Percentiles rank a stretch among this genome's conserved stretches.
Conservation (phyloP, 352 stramenopile species). For the Phytopythium oedochilum region DNA sequence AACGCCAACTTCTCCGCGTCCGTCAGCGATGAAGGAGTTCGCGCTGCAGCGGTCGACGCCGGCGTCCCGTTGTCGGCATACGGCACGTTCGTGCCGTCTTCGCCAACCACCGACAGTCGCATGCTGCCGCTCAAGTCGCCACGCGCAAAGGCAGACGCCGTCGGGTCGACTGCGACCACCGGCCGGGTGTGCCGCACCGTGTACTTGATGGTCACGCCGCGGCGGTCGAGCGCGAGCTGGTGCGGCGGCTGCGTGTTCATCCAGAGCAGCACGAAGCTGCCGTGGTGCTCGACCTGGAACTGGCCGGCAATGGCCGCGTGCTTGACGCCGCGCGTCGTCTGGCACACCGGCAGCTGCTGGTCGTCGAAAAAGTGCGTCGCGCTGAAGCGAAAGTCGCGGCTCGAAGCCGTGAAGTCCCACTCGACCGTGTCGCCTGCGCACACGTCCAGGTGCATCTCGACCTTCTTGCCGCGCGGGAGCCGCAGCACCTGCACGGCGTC, state of each 20-base stretch:
- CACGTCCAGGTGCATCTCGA: constrained; percentile 84
- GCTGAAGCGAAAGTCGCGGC: constrained; percentile 55
- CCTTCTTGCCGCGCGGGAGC: constrained; percentile 51
- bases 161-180: constrained; percentile 1
- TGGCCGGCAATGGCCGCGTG: constrained; percentile 47
- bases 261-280: constrained; percentile 76
- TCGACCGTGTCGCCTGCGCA: constrained; percentile 50
- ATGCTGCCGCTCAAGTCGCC: background rate
- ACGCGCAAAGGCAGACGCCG: background rate
- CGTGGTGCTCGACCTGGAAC: constrained; percentile 45
- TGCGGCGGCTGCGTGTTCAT: constrained; percentile 51
- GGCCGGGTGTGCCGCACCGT: constrained; percentile 43
- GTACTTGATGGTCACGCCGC: constrained; percentile 58
- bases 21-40: constrained; percentile 16
- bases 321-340: constrained; percentile 54
- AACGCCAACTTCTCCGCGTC: constrained; percentile 48
- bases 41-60: background rate
- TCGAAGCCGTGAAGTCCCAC: constrained; percentile 60
- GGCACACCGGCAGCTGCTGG: constrained; percentile 35
- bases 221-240: constrained; percentile 52
- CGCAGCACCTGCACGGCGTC: constrained; percentile 22
- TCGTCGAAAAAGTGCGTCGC: constrained; percentile 63
- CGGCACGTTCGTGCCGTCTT: constrained; percentile 9
- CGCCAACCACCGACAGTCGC: constrained; percentile 3
- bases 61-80: background rate